A percentile compares a stretch with the other conserved stretches of the same genome.
Evolutionary conservation across 1,284 basidiomycete species (phyloP).

Genomic region (Mycena sp.): DNA sequence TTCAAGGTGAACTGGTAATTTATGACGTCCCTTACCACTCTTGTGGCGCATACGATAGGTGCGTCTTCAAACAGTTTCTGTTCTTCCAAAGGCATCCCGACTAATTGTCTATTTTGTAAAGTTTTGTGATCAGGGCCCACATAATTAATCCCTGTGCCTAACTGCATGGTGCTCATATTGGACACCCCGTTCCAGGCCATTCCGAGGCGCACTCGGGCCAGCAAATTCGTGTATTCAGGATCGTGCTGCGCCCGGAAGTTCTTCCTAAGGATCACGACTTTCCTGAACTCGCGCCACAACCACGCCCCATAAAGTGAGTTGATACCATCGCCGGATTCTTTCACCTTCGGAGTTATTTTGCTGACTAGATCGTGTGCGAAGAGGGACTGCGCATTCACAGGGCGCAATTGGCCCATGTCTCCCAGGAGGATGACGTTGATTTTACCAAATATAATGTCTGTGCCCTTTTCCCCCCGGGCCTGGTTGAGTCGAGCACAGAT

Average conservation of each 20-base stretch:
- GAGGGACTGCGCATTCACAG: not conserved
- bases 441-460: not conserved
- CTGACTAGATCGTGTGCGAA: not conserved
- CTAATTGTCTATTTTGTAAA: not conserved
- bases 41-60: not conserved
- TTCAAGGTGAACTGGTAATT: slow-evolving; percentile 1
- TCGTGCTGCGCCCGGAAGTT: not conserved
- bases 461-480: not conserved
- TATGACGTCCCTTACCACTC: slow-evolving; percentile 7
- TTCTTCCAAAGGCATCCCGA: not conserved
- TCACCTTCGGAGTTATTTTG: not conserved
- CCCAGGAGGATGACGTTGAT: slow-evolving; percentile 16
- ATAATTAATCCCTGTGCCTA: not conserved
- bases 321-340: not conserved
- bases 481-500: slow-evolving; percentile 15
- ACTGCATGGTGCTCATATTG: not conserved
- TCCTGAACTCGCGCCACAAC: not conserved
- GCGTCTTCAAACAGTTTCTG: not conserved
- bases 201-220: not conserved
- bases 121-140: not conserved
- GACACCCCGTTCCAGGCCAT: not conserved
- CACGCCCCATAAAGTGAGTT: slow-evolving; percentile 12
- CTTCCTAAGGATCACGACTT: slow-evolving; percentile 9
- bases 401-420: slow-evolving; percentile 21
- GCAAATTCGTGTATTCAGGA: slow-evolving; percentile 11